These are phyloP conservation scores for Chlamydomonas eustigma DNA, from an alignment of 139 green algal species.

Conservation along the genomic window DNA sequence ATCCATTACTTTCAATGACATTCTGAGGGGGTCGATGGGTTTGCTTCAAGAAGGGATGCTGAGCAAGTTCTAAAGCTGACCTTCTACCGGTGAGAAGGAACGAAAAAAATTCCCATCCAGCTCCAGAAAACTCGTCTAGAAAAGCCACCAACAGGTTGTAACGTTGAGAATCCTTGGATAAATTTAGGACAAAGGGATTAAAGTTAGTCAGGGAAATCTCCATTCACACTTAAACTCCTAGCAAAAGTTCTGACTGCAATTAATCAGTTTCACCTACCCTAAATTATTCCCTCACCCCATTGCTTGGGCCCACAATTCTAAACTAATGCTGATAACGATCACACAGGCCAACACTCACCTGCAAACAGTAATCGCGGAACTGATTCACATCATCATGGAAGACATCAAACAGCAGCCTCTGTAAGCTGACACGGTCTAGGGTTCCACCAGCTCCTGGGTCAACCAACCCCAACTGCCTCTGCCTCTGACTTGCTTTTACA, in stretches of 20 bases:
- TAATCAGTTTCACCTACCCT: not conserved
- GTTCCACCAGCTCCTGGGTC: not conserved
- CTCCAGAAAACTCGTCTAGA: slow-evolving; percentile 37
- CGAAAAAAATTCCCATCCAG: slow-evolving; percentile 52
- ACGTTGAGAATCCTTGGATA: slow-evolving; percentile 25
- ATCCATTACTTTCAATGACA: too few species aligned
- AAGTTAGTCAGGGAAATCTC: not conserved
- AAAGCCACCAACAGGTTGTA: slow-evolving; percentile 38
- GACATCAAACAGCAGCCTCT: slow-evolving; percentile 37
- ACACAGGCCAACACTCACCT: slow-evolving; percentile 1
- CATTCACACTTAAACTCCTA: not conserved
- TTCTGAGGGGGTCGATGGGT: too few species aligned
- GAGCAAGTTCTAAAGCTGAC: slow-evolving; percentile 15
- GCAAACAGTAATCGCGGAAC: slow-evolving; percentile 26
- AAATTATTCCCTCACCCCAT: too few species aligned
- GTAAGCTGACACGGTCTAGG: slow-evolving; percentile 24
- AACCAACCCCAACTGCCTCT: not conserved
- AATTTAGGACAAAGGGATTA: not conserved
- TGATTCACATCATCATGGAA: slow-evolving; percentile 6
- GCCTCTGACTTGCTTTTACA: not conserved
- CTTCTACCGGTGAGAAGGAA: slow-evolving; percentile 18
- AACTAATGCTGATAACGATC: not conserved
- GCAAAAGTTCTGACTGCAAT: not conserved
- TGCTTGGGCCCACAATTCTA: too few species aligned
- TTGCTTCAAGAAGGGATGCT: slow-evolving; percentile 34